phyloP scores from a whole-genome alignment of 345 rosid species.

The Euphorbia lathyris region DNA sequence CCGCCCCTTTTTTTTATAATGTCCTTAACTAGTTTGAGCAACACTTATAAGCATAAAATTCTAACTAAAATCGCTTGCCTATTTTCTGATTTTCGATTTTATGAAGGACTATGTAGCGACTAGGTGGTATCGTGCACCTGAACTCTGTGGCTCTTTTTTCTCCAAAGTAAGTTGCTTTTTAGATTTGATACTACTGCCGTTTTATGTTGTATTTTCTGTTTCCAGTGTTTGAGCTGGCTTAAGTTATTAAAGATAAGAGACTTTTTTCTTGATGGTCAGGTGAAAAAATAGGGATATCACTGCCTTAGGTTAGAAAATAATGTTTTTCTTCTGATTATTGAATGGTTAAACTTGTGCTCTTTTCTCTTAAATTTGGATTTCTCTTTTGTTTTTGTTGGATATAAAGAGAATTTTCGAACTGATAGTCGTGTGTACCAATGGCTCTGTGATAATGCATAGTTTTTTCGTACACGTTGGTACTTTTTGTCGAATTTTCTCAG shows the following conservation, averaged over 20 bases:
- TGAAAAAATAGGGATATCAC: neutral
- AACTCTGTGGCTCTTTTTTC: constrained; percentile 97
- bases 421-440: neutral
- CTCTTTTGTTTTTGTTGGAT: neutral
- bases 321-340: too few species aligned
- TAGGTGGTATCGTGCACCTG: constrained; percentile 99
- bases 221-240: constrained; percentile 11
- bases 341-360: neutral
- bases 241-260: neutral
- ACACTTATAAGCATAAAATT: constrained; percentile 2
- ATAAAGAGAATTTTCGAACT: neutral
- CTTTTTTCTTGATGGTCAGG: neutral
- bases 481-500: neutral
- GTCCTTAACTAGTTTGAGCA: neutral
- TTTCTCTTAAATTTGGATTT: neutral
- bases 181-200: constrained; percentile 3
- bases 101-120: constrained; percentile 97
- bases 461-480: too few species aligned
- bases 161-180: constrained; percentile 64
- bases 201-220: constrained; percentile 2
- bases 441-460: neutral
- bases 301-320: neutral
- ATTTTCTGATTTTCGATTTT: neutral
- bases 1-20: constrained; percentile 1
- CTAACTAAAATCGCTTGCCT: constrained; percentile 10